Conservation (phyloP, 768 basidiomycete species). For the Auriscalpium microsporum region DNA sequence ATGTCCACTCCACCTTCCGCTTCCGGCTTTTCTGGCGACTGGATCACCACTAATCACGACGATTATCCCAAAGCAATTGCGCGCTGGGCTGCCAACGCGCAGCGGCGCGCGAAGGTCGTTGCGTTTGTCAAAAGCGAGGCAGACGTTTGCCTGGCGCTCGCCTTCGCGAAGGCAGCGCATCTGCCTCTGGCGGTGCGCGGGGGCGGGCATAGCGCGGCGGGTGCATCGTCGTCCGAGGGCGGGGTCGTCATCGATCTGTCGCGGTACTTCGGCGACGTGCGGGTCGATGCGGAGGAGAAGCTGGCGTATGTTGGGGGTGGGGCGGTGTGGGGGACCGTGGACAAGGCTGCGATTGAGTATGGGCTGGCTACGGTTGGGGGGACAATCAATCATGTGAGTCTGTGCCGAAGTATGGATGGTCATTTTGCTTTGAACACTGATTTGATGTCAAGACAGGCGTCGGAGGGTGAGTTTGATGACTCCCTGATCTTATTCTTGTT, state of each 20-base stretch:
- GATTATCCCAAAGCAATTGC: slow-evolving; percentile 32
- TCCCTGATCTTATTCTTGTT: background rate
- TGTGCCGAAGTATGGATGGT: background rate
- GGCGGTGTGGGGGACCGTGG: slow-evolving; percentile 39
- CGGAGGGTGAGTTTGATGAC: slow-evolving; percentile 10
- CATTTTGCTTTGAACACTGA: background rate
- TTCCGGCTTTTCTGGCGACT: slow-evolving; percentile 32
- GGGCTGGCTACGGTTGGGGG: slow-evolving; percentile 41
- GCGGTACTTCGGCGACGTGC: slow-evolving; percentile 29
- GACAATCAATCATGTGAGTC: slow-evolving; percentile 38
- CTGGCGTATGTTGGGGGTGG: slow-evolving; percentile 39
- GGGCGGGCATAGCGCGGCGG: slow-evolving; percentile 39
- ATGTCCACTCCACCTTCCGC: slow-evolving; percentile 22
- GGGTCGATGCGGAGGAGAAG: slow-evolving; percentile 30
- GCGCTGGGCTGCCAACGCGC: slow-evolving; percentile 37
- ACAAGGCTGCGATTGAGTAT: slow-evolving; percentile 33
- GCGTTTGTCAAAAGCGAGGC: slow-evolving; percentile 34
- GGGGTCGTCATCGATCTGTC: slow-evolving; percentile 46
- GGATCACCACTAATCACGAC: slow-evolving; percentile 29
- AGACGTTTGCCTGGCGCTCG: slow-evolving; percentile 31
- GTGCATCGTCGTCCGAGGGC: slow-evolving; percentile 36
- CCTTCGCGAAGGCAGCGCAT: slow-evolving; percentile 26
- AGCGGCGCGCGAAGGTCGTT: slow-evolving; percentile 32
- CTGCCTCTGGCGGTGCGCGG: slow-evolving; percentile 35
- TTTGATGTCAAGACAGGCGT: slow-evolving; percentile 11